Evolutionary conservation across 192 early-diverging fungal species (phyloP), one percentile per base, ranked within the genome.

Genomic region (Cladochytrium replicatum): DNA sequence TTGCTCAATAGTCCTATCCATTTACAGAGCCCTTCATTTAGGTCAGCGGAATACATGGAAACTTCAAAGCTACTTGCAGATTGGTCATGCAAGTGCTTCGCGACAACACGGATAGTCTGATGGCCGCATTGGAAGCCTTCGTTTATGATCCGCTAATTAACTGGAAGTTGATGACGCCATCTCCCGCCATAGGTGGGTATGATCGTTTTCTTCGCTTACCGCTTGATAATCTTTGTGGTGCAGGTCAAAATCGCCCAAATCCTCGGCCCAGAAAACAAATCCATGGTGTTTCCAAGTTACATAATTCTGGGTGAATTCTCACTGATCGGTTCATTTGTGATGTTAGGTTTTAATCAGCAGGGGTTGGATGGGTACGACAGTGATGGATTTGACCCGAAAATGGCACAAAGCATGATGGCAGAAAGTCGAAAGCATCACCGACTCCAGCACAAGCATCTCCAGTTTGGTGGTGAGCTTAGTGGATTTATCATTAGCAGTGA

Each of bases 51-150:
- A 87, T 89, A 29, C 85, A 94, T 54, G 91, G 91, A 43, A 85
- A 77, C 41, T 94, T 91, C 68, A 76, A 86, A 51, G 81, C 80
- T 15, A 88, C 91, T 0, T 88, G 87, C 57, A 83, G 88, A 54
- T 75, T 87, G 48, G 88, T 89, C 3, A 92, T 94, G 89, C 71
- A 81, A 6, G 84, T 93, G 2, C 59, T 93, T 37, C 64, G 88
- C 3, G 75, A 80, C 5, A 87, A 93, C 73, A 85, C 85, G 43
- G 87, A 91, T 51, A 81, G 80, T 57, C 62, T 93, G 37, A 91
- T 93, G 89, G 89, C 89, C 21, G 86, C 91, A 5, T 57, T 93
- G 1, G 89, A 93, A 50, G 87, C 89, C 6, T 93, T 93, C 65
- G 87, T 93, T 4, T 87, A 89, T 62, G 89, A 93, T 52, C 89